Percentiles rank a stretch among this genome's conserved stretches.
These are phyloP conservation scores for Cunninghamia lanceolata DNA, from an alignment of 75 land plant genomes.

Conservation along the genomic window DNA sequence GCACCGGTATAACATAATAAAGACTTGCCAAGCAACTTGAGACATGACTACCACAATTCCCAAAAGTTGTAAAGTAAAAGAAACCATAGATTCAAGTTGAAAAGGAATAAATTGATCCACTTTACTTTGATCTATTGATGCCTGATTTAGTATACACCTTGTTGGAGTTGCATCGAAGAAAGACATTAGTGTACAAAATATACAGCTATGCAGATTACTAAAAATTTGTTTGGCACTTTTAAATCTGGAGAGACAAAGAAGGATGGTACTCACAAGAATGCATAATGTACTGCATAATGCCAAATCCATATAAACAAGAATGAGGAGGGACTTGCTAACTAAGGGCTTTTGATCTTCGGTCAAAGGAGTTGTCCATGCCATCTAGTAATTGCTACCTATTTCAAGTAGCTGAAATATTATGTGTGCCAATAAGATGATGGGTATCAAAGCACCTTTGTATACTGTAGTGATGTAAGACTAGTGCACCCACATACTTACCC, in stretches of 20 bases:
- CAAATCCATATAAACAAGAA: constrained; percentile 59
- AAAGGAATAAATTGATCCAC: too few species aligned
- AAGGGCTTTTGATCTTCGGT: constrained; percentile 32
- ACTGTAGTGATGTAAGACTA: constrained; percentile 73
- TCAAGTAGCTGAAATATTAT: constrained; percentile 68
- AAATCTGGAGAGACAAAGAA: constrained; percentile 48
- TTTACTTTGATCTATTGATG: too few species aligned
- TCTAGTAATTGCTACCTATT: constrained; percentile 86
- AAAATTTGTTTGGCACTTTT: constrained; percentile 67
- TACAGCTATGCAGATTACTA: constrained; percentile 50
- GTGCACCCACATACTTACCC: constrained; percentile 62
- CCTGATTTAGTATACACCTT: too few species aligned
- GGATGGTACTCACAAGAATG: constrained; percentile 47
- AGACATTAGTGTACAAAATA: constrained; percentile 93
- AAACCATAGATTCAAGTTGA: too few species aligned
- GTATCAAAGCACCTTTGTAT: constrained; percentile 53
- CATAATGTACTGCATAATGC: constrained; percentile 68
- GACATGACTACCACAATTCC: too few species aligned
- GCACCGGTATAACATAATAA: too few species aligned
- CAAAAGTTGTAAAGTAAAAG: too few species aligned
- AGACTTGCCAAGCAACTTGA: too few species aligned
- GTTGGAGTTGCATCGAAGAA: too few species aligned
- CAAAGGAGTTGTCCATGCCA: constrained; percentile 87
- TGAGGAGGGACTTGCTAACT: too few species aligned
- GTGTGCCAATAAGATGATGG: constrained; percentile 54